These are phyloP conservation scores for Mycena latifolia DNA, from an alignment of 768 basidiomycete species.

Conservation along the genomic window DNA sequence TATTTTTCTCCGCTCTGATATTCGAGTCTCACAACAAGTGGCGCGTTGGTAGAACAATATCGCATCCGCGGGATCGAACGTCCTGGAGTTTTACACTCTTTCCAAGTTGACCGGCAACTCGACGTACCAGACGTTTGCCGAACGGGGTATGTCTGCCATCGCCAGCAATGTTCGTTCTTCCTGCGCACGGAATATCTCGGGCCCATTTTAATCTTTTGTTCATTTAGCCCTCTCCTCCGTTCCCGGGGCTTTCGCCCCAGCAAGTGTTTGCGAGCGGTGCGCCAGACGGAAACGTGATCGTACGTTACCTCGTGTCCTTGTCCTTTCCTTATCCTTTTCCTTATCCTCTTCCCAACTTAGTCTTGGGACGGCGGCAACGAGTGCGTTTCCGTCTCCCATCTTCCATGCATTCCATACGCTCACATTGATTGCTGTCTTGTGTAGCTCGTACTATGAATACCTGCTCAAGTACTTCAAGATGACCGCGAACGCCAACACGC, in stretches of 20 bases:
- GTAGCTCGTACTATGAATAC: constrained; percentile 27
- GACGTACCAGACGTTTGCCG: constrained; percentile 28
- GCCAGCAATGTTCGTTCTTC: constrained; percentile 25
- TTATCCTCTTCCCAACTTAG: constrained; percentile 2
- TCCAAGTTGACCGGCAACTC: constrained; percentile 24
- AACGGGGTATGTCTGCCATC: constrained; percentile 22
- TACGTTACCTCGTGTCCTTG: neutral
- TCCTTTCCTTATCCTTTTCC: neutral
- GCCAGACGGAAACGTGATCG: constrained; percentile 24
- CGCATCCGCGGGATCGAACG: constrained; percentile 25
- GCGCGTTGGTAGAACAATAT: constrained; percentile 21
- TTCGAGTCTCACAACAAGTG: constrained; percentile 7
- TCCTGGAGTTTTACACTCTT: constrained; percentile 27
- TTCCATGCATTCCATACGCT: neutral
- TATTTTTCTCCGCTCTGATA: neutral
- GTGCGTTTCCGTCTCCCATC: constrained; percentile 5
- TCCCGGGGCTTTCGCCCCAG: constrained; percentile 25
- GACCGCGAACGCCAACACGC: constrained; percentile 24
- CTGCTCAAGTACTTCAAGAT: constrained; percentile 27
- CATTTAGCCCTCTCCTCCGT: constrained; percentile 17
- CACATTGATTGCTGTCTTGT: constrained; percentile 3
- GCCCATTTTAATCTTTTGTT: neutral
- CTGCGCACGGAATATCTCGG: neutral
- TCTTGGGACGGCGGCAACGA: constrained; percentile 28
- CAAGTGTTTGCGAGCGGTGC: constrained; percentile 22